Evolutionary conservation across 352 stramenopile genomes (phyloP).

Genomic region (Pythium sp.): DNA sequence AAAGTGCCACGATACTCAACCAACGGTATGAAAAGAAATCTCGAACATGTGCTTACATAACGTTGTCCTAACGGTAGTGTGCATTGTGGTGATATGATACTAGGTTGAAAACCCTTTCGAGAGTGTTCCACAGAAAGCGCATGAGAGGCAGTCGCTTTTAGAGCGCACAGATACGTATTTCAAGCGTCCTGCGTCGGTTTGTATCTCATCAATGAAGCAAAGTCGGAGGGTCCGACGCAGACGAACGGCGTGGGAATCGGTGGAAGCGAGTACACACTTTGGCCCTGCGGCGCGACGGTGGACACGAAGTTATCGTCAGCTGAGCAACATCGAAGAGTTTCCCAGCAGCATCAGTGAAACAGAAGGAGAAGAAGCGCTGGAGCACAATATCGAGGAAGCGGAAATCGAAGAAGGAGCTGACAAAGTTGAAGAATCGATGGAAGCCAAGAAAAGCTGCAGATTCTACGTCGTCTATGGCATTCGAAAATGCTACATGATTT

Average conservation of each 20-base stretch:
- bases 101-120: background rate
- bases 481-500: slow-evolving; percentile 26
- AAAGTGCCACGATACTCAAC: background rate
- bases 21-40: background rate
- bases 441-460: background rate
- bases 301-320: slow-evolving; percentile 61
- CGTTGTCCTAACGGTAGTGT: background rate
- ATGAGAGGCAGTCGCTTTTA: slow-evolving; percentile 51
- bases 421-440: background rate
- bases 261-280: slow-evolving; percentile 58
- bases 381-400: slow-evolving; percentile 11
- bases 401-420: slow-evolving; percentile 9
- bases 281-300: slow-evolving; percentile 53
- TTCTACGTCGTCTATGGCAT: slow-evolving; percentile 8
- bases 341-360: slow-evolving; percentile 26
- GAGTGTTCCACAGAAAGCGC: slow-evolving; percentile 10
- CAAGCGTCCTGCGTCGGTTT: slow-evolving; percentile 57
- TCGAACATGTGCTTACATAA: background rate
- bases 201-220: slow-evolving; percentile 43
- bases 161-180: slow-evolving; percentile 51
- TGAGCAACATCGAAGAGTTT: slow-evolving; percentile 63
- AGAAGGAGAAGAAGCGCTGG: slow-evolving; percentile 11
- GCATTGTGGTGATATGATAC: background rate
- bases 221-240: slow-evolving; percentile 34
- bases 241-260: slow-evolving; percentile 54